phyloP scores from a whole-genome alignment of 2,329 filamentous ascomycete genomes.

The Exophiala viscosa region DNA sequence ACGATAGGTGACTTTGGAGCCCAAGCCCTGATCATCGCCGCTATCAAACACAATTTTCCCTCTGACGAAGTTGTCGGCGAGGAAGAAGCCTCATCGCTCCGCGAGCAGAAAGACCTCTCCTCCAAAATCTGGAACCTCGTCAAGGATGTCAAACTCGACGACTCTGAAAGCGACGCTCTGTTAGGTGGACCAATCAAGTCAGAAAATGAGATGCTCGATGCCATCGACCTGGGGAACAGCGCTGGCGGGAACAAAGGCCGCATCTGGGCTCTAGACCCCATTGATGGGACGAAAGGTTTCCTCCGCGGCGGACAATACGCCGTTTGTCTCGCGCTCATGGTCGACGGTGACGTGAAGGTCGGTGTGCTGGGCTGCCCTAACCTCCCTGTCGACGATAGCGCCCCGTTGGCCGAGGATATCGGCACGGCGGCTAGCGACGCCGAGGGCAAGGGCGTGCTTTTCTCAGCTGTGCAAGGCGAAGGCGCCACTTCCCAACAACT shows the following conservation, averaged over 20 bases:
- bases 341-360: conserved; percentile 89
- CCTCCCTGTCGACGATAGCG: conserved; percentile 78
- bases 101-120: conserved; percentile 65
- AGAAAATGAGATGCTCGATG: conserved; percentile 61
- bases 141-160: conserved; percentile 64
- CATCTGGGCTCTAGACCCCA: conserved; percentile 95
- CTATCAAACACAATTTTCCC: conserved; percentile 85
- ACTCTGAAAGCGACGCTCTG: conserved; percentile 60
- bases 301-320: conserved; percentile 94
- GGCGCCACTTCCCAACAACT: conserved; percentile 80
- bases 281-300: conserved; percentile 97
- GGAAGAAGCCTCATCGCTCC: conserved; percentile 81
- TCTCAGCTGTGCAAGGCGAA: conserved; percentile 74
- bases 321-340: conserved; percentile 85
- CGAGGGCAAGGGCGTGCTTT: conserved; percentile 77
- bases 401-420: conserved; percentile 65
- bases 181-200: conserved; percentile 67
- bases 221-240: conserved; percentile 67
- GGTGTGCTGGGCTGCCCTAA: conserved; percentile 95
- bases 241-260: conserved; percentile 69
- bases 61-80: conserved; percentile 88
- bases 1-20: conserved; percentile 98
- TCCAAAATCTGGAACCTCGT: conserved; percentile 83
- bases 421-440: conserved; percentile 71
- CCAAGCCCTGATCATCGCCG: conserved; percentile 90